Percentiles rank a stretch among this genome's conserved stretches.
phyloP scores from a whole-genome alignment of 139 green algal species.

The Tetradesmus lagerheimii region DNA sequence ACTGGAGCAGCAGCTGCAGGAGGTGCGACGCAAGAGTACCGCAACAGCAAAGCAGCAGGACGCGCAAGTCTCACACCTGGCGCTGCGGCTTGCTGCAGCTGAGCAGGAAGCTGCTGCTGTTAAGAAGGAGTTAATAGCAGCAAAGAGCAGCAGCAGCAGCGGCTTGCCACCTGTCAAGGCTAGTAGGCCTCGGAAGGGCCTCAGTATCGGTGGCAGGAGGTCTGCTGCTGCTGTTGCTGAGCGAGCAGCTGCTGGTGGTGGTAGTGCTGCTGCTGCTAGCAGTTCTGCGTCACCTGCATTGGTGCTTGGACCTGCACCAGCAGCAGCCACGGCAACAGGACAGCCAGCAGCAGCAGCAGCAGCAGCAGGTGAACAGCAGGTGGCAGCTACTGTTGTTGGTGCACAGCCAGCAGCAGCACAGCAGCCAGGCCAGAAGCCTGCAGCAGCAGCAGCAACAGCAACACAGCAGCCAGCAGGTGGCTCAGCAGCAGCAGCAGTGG shows the following conservation, averaged over 20 bases:
- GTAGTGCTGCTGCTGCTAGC: neutral
- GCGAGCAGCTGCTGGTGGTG: neutral
- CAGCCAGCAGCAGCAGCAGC: neutral
- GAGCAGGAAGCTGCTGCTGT: constrained; percentile 8
- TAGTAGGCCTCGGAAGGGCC: neutral
- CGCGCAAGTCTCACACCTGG: neutral
- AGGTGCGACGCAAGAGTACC: neutral
- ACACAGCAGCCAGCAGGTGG: neutral
- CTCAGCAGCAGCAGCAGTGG: constrained; percentile 10
- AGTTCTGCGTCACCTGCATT: neutral
- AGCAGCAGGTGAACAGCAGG: neutral
- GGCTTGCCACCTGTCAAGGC: neutral
- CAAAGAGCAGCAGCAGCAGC: neutral
- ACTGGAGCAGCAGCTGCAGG: constrained; percentile 37
- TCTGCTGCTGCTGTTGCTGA: neutral
- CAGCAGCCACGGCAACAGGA: neutral
- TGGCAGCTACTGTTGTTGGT: neutral
- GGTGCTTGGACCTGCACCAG: neutral
- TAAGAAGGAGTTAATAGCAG: neutral
- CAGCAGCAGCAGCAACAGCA: neutral
- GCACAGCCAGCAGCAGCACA: neutral
- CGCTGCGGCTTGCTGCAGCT: constrained; percentile 2
- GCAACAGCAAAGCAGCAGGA: constrained; percentile 8
- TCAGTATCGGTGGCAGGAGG: neutral
- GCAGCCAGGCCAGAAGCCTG: neutral